Base-by-base conservation (phyloP, 2,329 filamentous ascomycete species). In the Ilyonectria sp. region DNA sequence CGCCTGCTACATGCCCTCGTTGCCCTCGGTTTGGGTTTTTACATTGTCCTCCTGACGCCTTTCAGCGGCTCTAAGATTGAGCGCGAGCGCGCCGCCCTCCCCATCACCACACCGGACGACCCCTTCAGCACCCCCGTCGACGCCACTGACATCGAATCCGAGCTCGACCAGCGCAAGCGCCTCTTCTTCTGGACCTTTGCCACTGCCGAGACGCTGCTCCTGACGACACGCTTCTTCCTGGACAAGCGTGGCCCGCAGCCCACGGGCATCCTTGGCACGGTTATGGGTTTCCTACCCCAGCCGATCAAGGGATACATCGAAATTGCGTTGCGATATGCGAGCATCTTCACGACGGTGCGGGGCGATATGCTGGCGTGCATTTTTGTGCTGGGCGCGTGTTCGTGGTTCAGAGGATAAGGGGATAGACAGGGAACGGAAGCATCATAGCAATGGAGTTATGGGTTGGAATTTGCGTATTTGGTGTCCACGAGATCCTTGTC, bases 111-210 rank as follows among this genome's bases (percentile, higher is more conserved):
- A 44, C 69, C 71, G 43, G 71, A 69, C 7, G 74, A 74, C 44
- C 71, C 72, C 13, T 67, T 74, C n/a, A 63, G 50, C 29, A 69
- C 70, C 15, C 73, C 73, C 13, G 52, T 57, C 15, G 73, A 77
- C 13, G 71, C 65, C 9, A 61, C 68, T 15, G 78, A 76, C 52
- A 70, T 71, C 15, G 77, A 78, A 56, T 76, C 76, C 13, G 78
- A 78, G 46, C 67, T 77, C 23, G 79, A 80, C 65, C 77, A 73
- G 55, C 79, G 76, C 49, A 79, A 77, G 70, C 74, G 69, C 53
- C 58, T 81, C 23, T 91, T 94, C 80, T 94, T 95, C 80, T 94
- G 91, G 84, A 86, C 93, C n/a, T 96, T 95, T 77, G 91, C 92
- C 6, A 94, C 93, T 0, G 91, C 89, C 35, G 93, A 96, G 82